Conservation (phyloP, 2,329 filamentous ascomycete species). For the Colletotrichum kahawae region DNA sequence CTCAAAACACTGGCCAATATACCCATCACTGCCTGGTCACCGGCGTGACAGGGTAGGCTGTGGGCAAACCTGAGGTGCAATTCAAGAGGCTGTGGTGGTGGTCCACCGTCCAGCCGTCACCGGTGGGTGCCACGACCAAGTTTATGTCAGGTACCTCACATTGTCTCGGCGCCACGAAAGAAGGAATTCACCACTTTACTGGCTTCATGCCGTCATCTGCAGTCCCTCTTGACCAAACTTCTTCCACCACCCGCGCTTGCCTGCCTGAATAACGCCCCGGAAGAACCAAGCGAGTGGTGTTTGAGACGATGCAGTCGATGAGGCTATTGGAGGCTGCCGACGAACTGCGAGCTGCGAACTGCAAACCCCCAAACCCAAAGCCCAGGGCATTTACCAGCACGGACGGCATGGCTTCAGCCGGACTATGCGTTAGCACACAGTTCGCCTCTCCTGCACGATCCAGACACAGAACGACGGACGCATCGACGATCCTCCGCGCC, state of each 20-base stretch:
- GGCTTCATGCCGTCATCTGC: neutral
- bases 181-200: neutral
- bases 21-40: neutral
- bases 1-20: neutral
- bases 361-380: neutral
- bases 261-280: neutral
- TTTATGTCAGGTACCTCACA: neutral
- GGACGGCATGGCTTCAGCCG: slow-evolving; percentile 5
- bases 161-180: neutral
- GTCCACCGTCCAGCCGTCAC: neutral
- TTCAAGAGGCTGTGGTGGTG: neutral
- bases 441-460: slow-evolving; percentile 3
- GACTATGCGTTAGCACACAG: slow-evolving; percentile 2
- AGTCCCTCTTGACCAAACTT: neutral
- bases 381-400: slow-evolving; percentile 1
- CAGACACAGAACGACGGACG: neutral
- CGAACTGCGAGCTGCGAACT: neutral
- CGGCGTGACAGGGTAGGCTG: neutral
- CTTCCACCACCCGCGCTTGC: neutral
- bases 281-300: neutral
- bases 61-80: neutral
- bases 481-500: slow-evolving; percentile 12
- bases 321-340: neutral
- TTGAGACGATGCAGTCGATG: slow-evolving; percentile 4
- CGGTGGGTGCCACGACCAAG: neutral